Percentiles rank a stretch among this genome's conserved stretches.
Evolutionary conservation across 495 filamentous ascomycete species (phyloP).

Genomic region (Xylaria cubensis): DNA sequence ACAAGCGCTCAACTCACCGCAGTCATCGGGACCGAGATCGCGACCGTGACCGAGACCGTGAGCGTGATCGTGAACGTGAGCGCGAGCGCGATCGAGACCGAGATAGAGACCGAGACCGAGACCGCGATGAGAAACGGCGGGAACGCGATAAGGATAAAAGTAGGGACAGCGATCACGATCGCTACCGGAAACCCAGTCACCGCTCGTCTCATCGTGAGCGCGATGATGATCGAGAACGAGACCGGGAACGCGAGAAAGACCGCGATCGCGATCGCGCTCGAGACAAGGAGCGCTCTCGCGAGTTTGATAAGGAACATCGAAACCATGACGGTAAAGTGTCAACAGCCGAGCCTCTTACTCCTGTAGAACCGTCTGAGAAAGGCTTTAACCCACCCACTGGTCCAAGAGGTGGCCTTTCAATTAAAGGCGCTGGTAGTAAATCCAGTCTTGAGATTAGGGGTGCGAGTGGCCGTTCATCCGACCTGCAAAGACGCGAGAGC

Average conservation of each 20-base stretch:
- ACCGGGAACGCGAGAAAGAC: slow-evolving; percentile 57
- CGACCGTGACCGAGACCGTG: slow-evolving; percentile 49
- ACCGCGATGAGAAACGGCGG: slow-evolving; percentile 52
- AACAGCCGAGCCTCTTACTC: slow-evolving; percentile 46
- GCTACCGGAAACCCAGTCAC: slow-evolving; percentile 47
- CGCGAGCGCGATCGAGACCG: slow-evolving; percentile 51
- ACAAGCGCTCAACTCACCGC: slow-evolving; percentile 58
- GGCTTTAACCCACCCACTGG: slow-evolving; percentile 50
- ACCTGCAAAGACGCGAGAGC: slow-evolving; percentile 37
- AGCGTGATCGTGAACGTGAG: slow-evolving; percentile 49
- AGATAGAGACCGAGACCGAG: slow-evolving; percentile 48
- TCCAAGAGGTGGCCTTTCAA: slow-evolving; percentile 44
- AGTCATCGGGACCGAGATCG: slow-evolving; percentile 56
- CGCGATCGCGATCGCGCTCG: slow-evolving; percentile 48
- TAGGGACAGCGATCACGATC: slow-evolving; percentile 44
- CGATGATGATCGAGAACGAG: slow-evolving; percentile 48
- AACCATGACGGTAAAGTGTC: slow-evolving; percentile 60
- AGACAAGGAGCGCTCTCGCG: slow-evolving; percentile 49
- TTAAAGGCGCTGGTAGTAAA: slow-evolving; percentile 45
- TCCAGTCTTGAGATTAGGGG: slow-evolving; percentile 49
- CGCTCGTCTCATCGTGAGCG: slow-evolving; percentile 54
- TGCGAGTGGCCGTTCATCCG: slow-evolving; percentile 35
- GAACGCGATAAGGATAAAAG: slow-evolving; percentile 54
- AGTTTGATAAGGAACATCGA: slow-evolving; percentile 53
- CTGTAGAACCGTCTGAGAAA: slow-evolving; percentile 47